Evolutionary conservation across 129 eudicot genomes (phyloP).

Genomic region (carrot (Daucus carota)): DNA sequence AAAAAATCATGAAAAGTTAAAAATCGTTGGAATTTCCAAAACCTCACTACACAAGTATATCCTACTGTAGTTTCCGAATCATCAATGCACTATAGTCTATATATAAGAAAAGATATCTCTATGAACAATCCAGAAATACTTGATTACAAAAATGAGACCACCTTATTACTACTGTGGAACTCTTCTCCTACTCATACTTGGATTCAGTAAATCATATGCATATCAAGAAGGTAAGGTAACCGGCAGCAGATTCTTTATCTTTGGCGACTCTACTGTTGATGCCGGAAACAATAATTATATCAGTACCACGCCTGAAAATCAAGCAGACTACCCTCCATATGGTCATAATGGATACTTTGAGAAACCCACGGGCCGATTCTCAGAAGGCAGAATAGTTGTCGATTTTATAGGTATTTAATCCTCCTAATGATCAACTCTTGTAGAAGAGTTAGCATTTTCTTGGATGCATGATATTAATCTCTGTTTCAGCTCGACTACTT

Average conservation of each 20-base stretch:
- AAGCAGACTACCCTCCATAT: conserved; percentile 28
- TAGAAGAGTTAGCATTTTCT: too few species aligned
- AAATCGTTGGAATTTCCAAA: background rate
- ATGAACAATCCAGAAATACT: background rate
- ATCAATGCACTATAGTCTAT: background rate
- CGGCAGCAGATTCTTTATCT: conserved; percentile 21
- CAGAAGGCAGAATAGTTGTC: conserved; percentile 28
- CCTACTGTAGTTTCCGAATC: background rate
- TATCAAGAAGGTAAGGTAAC: background rate
- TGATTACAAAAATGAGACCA: background rate
- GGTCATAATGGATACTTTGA: conserved; percentile 30
- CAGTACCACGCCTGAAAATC: conserved; percentile 25
- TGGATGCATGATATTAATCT: too few species aligned
- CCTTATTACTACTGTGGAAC: background rate
- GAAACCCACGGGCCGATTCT: conserved; percentile 34
- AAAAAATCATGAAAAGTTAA: background rate
- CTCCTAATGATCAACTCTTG: background rate
- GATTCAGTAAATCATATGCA: background rate
- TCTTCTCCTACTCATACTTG: background rate
- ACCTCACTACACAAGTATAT: background rate
- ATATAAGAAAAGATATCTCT: background rate
- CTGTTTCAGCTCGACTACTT: too few species aligned
- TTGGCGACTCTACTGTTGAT: conserved; percentile 34
- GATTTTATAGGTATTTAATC: conserved; percentile 19
- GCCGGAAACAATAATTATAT: conserved; percentile 36